phyloP scores from a whole-genome alignment of 2,329 filamentous ascomycete species.

The Verticillium dahliae region DNA sequence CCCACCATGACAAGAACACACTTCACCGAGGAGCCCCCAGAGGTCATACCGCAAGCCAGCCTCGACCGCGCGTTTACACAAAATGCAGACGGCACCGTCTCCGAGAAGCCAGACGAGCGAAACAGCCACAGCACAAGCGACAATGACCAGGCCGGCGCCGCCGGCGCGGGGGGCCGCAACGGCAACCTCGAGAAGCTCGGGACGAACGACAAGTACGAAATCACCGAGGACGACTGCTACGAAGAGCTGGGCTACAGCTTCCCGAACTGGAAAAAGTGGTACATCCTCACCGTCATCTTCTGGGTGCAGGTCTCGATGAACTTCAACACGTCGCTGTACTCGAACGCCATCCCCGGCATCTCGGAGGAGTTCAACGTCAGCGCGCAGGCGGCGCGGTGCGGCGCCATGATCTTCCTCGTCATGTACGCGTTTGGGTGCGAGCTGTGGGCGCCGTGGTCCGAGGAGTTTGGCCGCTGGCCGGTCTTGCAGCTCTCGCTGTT shows the following conservation, averaged over 20 bases:
- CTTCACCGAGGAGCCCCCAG: conserved; percentile 27
- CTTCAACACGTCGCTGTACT: conserved; percentile 71
- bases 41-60: conserved; percentile 28
- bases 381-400: conserved; percentile 61
- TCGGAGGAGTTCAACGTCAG: conserved; percentile 62
- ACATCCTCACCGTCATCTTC: conserved; percentile 66
- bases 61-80: conserved; percentile 14
- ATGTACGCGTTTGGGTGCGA: conserved; percentile 82
- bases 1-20: conserved; percentile 13
- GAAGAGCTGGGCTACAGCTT: conserved; percentile 59
- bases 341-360: conserved; percentile 61
- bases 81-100: neutral
- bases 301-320: conserved; percentile 71
- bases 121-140: conserved; percentile 22
- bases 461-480: conserved; percentile 73
- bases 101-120: conserved; percentile 8
- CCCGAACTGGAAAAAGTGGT: conserved; percentile 61
- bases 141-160: conserved; percentile 27
- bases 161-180: conserved; percentile 7
- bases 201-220: conserved; percentile 34
- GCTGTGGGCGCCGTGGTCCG: conserved; percentile 82
- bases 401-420: conserved; percentile 73
- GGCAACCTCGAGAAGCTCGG: conserved; percentile 25
- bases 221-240: conserved; percentile 55
- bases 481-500: conserved; percentile 67